A percentile compares a stretch with the other conserved stretches of the same genome.
phyloP scores from a whole-genome alignment of 768 basidiomycete genomes.

The Dictyophora rubrovolvata region DNA sequence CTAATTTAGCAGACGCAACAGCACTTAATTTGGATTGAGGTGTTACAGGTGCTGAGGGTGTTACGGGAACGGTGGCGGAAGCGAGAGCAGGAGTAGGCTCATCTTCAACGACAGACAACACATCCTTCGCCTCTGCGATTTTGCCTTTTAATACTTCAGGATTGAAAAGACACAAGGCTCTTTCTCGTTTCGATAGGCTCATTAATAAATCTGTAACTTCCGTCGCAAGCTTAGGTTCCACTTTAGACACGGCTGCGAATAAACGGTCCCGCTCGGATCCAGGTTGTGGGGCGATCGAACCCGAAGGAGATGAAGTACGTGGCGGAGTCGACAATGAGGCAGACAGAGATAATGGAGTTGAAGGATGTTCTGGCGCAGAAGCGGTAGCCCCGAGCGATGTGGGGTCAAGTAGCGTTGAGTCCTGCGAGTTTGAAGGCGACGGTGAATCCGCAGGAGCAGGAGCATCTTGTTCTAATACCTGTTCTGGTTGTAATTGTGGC shows the following conservation, averaged over 20 bases:
- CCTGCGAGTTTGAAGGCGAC: constrained; percentile 49
- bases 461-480: constrained; percentile 32
- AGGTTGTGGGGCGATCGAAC: constrained; percentile 41
- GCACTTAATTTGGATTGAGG: constrained; percentile 53
- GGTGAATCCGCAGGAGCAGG: constrained; percentile 1
- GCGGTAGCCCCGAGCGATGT: constrained; percentile 61
- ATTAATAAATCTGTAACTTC: constrained; percentile 74
- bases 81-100: constrained; percentile 39
- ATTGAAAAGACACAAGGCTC: constrained; percentile 88
- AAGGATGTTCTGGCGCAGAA: constrained; percentile 84
- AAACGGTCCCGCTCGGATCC: constrained; percentile 70
- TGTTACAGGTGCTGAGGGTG: constrained; percentile 30
- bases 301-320: constrained; percentile 70
- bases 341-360: constrained; percentile 72
- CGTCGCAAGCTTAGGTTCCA: constrained; percentile 44
- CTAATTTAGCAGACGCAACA: constrained; percentile 15
- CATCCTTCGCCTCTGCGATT: constrained; percentile 70
- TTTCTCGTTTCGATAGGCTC: constrained; percentile 79
- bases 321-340: constrained; percentile 72
- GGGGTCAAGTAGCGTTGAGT: constrained; percentile 56
- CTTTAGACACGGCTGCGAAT: constrained; percentile 48
- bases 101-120: constrained; percentile 55
- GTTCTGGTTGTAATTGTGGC: constrained; percentile 32
- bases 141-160: constrained; percentile 67
- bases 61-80: not conserved